Evolutionary conservation across 306 rosid species (phyloP).

Genomic region (Prunus kanzakura): DNA sequence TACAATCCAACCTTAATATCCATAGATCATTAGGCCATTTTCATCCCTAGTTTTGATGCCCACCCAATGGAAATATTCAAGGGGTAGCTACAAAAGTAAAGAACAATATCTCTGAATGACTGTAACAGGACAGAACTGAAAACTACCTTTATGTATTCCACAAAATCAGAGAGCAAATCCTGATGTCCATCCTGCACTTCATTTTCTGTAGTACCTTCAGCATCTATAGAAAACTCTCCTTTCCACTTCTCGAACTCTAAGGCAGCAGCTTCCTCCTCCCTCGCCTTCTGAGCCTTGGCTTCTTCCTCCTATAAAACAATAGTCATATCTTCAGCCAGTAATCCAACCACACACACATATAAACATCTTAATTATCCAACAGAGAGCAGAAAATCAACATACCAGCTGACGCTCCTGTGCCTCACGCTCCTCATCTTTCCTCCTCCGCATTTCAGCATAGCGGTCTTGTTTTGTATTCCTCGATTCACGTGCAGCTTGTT

Average conservation of each 20-base stretch:
- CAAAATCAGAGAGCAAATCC: constrained; percentile 75
- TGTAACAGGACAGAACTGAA: neutral
- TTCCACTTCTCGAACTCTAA: constrained; percentile 97
- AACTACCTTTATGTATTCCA: constrained; percentile 82
- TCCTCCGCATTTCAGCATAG: constrained; percentile 75
- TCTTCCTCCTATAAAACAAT: constrained; percentile 80
- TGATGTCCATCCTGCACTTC: constrained; percentile 68
- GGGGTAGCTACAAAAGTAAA: constrained; percentile 5
- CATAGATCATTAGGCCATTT: neutral
- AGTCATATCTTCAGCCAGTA: constrained; percentile 20
- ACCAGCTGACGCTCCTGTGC: constrained; percentile 75
- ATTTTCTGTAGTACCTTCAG: constrained; percentile 80
- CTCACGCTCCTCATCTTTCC: constrained; percentile 94
- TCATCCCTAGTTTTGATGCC: constrained; percentile 1
- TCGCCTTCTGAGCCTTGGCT: constrained; percentile 79
- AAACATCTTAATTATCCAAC: constrained; percentile 2
- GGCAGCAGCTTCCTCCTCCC: constrained; percentile 96
- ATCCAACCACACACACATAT: neutral
- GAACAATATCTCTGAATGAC: neutral
- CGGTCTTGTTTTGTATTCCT: constrained; percentile 74
- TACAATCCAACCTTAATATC: neutral
- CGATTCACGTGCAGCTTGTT: constrained; percentile 78
- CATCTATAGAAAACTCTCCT: constrained; percentile 91
- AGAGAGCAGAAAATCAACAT: constrained; percentile 22
- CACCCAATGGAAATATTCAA: neutral